phyloP scores from a whole-genome alignment of 2,329 filamentous ascomycete species.

The Ophiocordyceps robertsii region DNA sequence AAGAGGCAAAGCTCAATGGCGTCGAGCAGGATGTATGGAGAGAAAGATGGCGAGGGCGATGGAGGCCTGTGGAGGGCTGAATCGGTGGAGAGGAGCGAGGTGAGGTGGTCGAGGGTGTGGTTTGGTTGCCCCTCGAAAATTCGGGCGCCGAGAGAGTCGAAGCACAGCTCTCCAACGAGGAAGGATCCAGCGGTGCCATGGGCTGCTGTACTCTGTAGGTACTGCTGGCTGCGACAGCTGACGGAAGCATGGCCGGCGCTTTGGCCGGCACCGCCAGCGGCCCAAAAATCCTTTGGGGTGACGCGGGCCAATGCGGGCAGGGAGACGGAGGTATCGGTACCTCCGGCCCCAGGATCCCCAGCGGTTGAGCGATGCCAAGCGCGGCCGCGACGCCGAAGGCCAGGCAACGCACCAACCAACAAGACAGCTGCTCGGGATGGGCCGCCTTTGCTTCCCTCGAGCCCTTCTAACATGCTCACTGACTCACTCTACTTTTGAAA shows the following conservation, averaged over 20 bases:
- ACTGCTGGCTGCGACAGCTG: neutral
- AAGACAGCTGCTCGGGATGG: too few species aligned
- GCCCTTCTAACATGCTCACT: too few species aligned
- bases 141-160: conserved; percentile 5
- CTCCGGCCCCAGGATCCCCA: neutral
- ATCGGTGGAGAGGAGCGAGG: conserved; percentile 4
- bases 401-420: too few species aligned
- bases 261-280: neutral
- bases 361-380: neutral
- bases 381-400: neutral
- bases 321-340: neutral
- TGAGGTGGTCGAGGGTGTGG: conserved; percentile 2
- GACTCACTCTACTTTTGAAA: too few species aligned
- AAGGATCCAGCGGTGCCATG: neutral
- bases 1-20: neutral
- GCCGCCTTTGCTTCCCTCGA: too few species aligned
- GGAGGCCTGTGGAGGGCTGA: neutral
- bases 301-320: conserved; percentile 1
- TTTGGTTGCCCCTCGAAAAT: conserved; percentile 9
- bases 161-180: conserved; percentile 4
- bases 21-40: neutral
- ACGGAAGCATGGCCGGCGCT: neutral
- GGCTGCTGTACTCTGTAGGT: neutral
- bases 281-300: conserved; percentile 9
- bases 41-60: neutral